These are phyloP conservation scores for Linum tenue DNA, from an alignment of 345 rosid genomes.

Conservation along the genomic window DNA sequence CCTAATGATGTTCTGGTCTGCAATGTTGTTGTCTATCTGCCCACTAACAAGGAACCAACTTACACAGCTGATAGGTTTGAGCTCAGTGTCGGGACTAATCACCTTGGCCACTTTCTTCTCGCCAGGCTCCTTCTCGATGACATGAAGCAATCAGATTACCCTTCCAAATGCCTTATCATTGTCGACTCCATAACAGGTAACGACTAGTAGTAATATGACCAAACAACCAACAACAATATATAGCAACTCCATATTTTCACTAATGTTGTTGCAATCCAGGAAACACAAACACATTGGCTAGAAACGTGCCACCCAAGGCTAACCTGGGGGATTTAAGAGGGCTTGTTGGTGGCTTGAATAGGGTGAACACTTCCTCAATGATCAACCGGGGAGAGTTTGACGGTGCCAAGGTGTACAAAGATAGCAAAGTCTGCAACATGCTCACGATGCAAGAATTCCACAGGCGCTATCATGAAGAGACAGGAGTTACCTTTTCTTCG, in stretches of 20 bases:
- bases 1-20: constrained; percentile 84
- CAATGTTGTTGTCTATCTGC: constrained; percentile 87
- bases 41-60: constrained; percentile 84
- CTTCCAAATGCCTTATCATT: constrained; percentile 77
- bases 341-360: constrained; percentile 66
- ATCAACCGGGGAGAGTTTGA: constrained; percentile 86
- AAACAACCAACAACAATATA: too few species aligned
- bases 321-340: constrained; percentile 92
- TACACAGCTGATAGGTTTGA: constrained; percentile 96
- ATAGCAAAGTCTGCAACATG: constrained; percentile 99
- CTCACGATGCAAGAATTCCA: constrained; percentile 95
- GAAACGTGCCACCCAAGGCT: too few species aligned
- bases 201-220: neutral
- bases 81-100: constrained; percentile 89
- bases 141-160: constrained; percentile 68
- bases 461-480: constrained; percentile 79
- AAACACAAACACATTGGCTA: constrained; percentile 93
- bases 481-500: constrained; percentile 76
- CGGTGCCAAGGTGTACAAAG: constrained; percentile 96
- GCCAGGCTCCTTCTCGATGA: constrained; percentile 77
- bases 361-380: constrained; percentile 72
- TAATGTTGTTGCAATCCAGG: constrained; percentile 29
- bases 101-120: constrained; percentile 86
- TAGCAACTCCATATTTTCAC: neutral
- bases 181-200: constrained; percentile 96